Percentiles rank a stretch among this genome's conserved stretches.
Conservation (phyloP, 306 rosid genomes). For the Cucurbita pepo region DNA sequence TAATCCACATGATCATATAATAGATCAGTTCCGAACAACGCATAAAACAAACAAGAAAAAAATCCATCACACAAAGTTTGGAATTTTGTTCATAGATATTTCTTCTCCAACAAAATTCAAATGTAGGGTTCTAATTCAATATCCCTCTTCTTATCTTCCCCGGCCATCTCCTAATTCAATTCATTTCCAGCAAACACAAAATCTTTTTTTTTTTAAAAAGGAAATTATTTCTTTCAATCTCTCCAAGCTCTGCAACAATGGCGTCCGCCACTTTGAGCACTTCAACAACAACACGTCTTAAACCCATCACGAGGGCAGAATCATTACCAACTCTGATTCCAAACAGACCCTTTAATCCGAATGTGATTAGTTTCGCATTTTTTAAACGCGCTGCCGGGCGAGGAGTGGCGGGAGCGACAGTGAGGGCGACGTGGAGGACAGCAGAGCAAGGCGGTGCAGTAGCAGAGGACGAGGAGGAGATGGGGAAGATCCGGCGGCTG, state of each 20-base stretch:
- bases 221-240: not conserved
- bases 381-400: not conserved
- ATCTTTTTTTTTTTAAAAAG: not conserved
- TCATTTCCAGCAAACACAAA: not conserved
- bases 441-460: conserved; percentile 40
- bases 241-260: not conserved
- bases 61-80: not conserved
- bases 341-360: conserved; percentile 8
- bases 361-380: conserved; percentile 17
- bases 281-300: not conserved
- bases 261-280: not conserved
- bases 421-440: conserved; percentile 21
- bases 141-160: not conserved
- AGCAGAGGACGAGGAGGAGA: conserved; percentile 51
- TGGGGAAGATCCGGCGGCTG: conserved; percentile 63
- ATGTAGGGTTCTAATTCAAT: not conserved
- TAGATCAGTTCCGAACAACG: not conserved
- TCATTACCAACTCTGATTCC: not conserved
- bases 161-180: not conserved
- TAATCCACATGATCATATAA: not conserved
- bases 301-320: not conserved
- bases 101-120: not conserved
- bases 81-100: not conserved
- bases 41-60: not conserved
- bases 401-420: not conserved